A percentile compares a stretch with the other conserved stretches of the same genome.
phyloP scores from a whole-genome alignment of 202 grass and related monocot species.

The Cymbopogon flexuosus region DNA sequence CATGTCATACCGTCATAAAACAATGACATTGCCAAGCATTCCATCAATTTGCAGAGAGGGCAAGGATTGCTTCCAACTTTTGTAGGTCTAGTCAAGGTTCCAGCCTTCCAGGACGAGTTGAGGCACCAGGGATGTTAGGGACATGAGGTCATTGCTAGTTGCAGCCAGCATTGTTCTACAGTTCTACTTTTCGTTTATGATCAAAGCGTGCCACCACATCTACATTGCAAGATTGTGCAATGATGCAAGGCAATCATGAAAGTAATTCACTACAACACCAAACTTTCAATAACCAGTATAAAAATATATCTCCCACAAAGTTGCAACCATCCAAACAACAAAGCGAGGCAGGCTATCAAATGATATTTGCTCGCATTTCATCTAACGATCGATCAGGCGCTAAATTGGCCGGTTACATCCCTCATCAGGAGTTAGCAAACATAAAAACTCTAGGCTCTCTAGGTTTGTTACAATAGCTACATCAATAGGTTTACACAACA shows the following conservation, averaged over 20 bases:
- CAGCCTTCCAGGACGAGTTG: not conserved
- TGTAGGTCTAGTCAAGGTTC: not conserved
- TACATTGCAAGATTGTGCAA: not conserved
- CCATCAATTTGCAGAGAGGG: not conserved
- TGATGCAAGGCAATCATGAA: not conserved
- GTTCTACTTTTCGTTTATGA: not conserved
- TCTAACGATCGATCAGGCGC: conserved; percentile 38
- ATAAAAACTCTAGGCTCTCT: conserved; percentile 61
- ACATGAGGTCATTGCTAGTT: too few relatives aligned
- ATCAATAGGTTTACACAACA: conserved; percentile 48
- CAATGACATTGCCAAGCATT: not conserved
- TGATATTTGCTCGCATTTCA: conserved; percentile 38
- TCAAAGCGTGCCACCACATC: not conserved
- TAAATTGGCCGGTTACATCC: conserved; percentile 46
- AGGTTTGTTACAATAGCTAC: conserved; percentile 59
- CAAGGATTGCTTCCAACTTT: not conserved
- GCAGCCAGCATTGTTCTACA: not conserved
- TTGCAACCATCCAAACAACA: not conserved
- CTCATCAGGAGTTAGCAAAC: conserved; percentile 48
- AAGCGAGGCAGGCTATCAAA: not conserved
- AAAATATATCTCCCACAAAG: not conserved
- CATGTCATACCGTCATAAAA: too few relatives aligned
- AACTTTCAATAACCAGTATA: not conserved
- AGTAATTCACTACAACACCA: not conserved
- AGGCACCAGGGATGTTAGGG: not conserved